These are phyloP conservation scores for Brassica cretica DNA, from an alignment of 345 rosid species.

Conservation along the genomic window DNA sequence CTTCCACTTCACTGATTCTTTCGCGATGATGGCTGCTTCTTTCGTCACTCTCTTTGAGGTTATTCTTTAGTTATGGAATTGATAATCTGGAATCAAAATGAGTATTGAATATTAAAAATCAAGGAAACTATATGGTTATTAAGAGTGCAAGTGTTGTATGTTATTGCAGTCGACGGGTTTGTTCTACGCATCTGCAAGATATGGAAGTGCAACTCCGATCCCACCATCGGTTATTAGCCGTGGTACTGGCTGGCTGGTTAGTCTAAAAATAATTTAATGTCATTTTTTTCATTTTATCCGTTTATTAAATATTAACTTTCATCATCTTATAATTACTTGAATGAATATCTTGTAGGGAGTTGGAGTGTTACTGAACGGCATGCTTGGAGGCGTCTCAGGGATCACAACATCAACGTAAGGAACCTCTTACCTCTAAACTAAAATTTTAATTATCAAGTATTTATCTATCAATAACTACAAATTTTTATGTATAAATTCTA, in stretches of 20 bases:
- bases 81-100: not conserved
- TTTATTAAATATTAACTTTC: not conserved
- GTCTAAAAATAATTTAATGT: not conserved
- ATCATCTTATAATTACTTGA: not conserved
- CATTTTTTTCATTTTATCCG: not conserved
- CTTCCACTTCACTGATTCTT: constrained; percentile 53
- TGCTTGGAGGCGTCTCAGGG: constrained; percentile 61
- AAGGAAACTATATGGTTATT: not conserved
- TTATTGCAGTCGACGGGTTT: constrained; percentile 59
- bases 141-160: not conserved
- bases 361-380: constrained; percentile 56
- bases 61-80: not conserved
- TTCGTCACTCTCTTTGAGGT: constrained; percentile 77
- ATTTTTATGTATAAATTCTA: not conserved
- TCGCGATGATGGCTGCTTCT: constrained; percentile 70
- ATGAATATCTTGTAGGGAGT: constrained; percentile 52
- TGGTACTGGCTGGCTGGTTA: constrained; percentile 71
- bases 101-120: not conserved
- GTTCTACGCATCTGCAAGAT: constrained; percentile 66
- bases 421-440: constrained; percentile 16
- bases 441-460: not conserved
- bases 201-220: constrained; percentile 69
- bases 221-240: constrained; percentile 72
- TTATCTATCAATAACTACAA: not conserved
- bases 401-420: constrained; percentile 65